phyloP scores from a whole-genome alignment of 768 basidiomycete species.

The Kwoniella bestiolae region DNA sequence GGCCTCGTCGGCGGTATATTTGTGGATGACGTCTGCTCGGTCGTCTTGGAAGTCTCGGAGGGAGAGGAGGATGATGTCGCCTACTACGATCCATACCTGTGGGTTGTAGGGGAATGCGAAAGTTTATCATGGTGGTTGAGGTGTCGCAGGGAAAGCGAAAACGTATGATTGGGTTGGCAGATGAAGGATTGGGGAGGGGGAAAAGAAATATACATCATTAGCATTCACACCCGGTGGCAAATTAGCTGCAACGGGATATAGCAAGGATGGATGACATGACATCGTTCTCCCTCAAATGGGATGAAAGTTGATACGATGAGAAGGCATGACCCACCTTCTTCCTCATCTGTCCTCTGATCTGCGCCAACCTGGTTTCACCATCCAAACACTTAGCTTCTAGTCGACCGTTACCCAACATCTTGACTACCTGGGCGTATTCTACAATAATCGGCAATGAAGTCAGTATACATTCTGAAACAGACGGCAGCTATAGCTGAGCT shows the following conservation, averaged over 20 bases:
- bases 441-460: neutral
- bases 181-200: too few species aligned
- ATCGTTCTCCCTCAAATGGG: too few species aligned
- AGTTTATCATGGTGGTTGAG: neutral
- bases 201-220: too few species aligned
- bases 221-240: too few species aligned
- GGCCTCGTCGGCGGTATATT: constrained; percentile 92
- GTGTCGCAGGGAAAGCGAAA: neutral
- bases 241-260: too few species aligned
- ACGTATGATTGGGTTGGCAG: too few species aligned
- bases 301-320: too few species aligned
- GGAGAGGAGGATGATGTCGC: constrained; percentile 54
- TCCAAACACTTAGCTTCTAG: constrained; percentile 97
- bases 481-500: too few species aligned
- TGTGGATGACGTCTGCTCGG: constrained; percentile 99
- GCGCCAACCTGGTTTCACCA: constrained; percentile 94
- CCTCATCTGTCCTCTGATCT: constrained; percentile 98
- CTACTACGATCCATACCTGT: constrained; percentile 56
- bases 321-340: constrained; percentile 93
- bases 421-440: constrained; percentile 96
- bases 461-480: too few species aligned
- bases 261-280: neutral
- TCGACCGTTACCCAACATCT: constrained; percentile 98
- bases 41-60: constrained; percentile 98
- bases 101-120: neutral